These are phyloP conservation scores for Zoysia japonica DNA, from an alignment of 176 grass and related monocot genomes.

Conservation along the genomic window DNA sequence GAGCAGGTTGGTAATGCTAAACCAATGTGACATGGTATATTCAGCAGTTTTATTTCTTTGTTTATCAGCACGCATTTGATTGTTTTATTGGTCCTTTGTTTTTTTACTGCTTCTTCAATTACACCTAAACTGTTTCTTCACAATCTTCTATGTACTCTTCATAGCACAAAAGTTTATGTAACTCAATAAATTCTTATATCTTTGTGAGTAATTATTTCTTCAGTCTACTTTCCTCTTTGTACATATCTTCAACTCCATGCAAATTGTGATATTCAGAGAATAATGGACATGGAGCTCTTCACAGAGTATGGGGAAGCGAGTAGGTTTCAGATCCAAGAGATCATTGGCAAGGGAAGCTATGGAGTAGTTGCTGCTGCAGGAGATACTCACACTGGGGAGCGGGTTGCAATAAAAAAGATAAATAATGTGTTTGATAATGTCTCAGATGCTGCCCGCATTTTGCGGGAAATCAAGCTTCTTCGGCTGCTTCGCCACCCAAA, in stretches of 20 bases:
- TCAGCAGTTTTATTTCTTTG: not conserved
- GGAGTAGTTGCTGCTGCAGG: not conserved
- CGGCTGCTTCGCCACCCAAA: slow-evolving; percentile 69
- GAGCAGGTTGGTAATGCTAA: slow-evolving; percentile 1
- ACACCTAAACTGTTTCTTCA: slow-evolving; percentile 18
- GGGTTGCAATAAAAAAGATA: not conserved
- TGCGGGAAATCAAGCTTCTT: slow-evolving; percentile 89
- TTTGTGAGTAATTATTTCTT: slow-evolving; percentile 4
- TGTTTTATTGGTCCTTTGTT: slow-evolving; percentile 20
- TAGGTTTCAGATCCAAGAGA: not conserved
- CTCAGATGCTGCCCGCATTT: slow-evolving; percentile 62
- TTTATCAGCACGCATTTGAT: not conserved
- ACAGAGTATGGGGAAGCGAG: not conserved
- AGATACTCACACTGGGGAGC: not conserved
- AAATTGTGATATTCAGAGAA: slow-evolving; percentile 47
- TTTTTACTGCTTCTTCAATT: slow-evolving; percentile 13
- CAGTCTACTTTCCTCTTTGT: slow-evolving; percentile 25
- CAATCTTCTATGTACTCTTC: not conserved
- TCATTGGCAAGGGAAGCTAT: not conserved
- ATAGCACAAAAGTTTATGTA: slow-evolving; percentile 14
- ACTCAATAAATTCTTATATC: slow-evolving; percentile 14
- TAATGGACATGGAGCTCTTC: not conserved
- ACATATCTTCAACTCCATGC: slow-evolving; percentile 21
- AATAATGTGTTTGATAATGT: not conserved
- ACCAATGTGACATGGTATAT: slow-evolving; percentile 6